Percentiles rank a stretch among this genome's conserved stretches.
These are phyloP conservation scores for Phoma sp. DNA, from an alignment of 2,329 filamentous ascomycete genomes.

Conservation along the genomic window DNA sequence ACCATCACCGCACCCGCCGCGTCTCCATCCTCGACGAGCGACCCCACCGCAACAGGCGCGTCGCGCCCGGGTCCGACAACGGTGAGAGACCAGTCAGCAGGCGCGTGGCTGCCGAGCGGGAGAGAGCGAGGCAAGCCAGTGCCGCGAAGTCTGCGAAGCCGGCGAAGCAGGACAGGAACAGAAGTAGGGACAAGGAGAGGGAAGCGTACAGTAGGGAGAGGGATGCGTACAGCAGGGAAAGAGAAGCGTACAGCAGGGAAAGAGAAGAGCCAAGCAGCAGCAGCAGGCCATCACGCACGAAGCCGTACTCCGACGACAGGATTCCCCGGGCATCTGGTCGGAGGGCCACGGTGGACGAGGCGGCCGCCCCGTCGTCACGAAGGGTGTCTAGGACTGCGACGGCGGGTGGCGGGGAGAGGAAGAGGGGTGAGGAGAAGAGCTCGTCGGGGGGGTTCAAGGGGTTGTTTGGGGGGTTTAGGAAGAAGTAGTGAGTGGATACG, in stretches of 20 bases:
- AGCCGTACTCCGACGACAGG: too few species aligned
- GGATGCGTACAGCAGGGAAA: too few species aligned
- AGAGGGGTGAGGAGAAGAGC: conserved; percentile 33
- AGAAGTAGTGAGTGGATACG: conserved; percentile 14
- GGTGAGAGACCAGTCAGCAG: conserved; percentile 38
- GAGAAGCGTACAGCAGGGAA: too few species aligned
- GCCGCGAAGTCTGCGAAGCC: conserved; percentile 20
- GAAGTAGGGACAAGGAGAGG: conserved; percentile 22
- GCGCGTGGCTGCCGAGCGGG: conserved; percentile 35
- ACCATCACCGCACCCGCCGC: conserved; percentile 30
- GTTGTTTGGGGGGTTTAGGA: conserved; percentile 42
- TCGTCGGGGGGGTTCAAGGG: conserved; percentile 32
- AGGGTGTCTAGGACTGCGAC: background rate
- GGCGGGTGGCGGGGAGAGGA: conserved; percentile 28
- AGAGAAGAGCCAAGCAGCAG: too few species aligned
- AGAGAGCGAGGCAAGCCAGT: conserved; percentile 8
- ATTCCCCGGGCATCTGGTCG: too few species aligned
- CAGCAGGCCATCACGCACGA: too few species aligned
- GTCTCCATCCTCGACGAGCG: conserved; percentile 38
- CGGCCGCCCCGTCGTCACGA: conserved; percentile 6
- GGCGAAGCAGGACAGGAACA: conserved; percentile 30
- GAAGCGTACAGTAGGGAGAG: background rate
- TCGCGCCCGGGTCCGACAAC: conserved; percentile 35
- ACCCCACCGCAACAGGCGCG: conserved; percentile 35
- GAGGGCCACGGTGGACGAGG: too few species aligned